Evolutionary conservation across 1,284 basidiomycete species (phyloP).

Genomic region (Phenoliferia sp.): DNA sequence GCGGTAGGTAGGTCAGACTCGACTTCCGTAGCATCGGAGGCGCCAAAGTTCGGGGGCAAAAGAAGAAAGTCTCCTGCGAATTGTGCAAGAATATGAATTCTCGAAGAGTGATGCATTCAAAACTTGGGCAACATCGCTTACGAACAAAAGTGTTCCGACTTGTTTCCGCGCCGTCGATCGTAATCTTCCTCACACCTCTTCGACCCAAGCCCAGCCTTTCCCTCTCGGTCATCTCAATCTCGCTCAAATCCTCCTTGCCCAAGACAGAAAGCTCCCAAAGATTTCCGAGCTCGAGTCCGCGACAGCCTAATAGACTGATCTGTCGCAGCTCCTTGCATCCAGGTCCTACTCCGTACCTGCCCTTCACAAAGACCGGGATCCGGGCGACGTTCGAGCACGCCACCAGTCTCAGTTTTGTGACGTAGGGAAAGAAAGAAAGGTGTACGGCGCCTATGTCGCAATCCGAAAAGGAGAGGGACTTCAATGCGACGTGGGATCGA

Average conservation of each 20-base stretch:
- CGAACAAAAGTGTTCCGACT: neutral
- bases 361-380: constrained; percentile 5
- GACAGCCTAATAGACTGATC: constrained; percentile 7
- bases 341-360: neutral
- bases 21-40: neutral
- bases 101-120: neutral
- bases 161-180: constrained; percentile 1
- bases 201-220: neutral
- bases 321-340: constrained; percentile 6
- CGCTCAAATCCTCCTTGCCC: neutral
- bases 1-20: neutral
- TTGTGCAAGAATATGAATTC: neutral
- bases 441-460: constrained; percentile 5
- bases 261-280: constrained; percentile 16
- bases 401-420: constrained; percentile 2
- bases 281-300: neutral
- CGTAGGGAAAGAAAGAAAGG: constrained; percentile 5
- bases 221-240: neutral
- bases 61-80: too few relatives aligned
- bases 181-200: neutral
- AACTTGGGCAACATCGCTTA: neutral
- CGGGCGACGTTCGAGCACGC: constrained; percentile 1
- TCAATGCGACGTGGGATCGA: neutral
- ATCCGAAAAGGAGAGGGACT: constrained; percentile 3
- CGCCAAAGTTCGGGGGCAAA: neutral